Evolutionary conservation across 805 yeast species (phyloP), one percentile per base, ranked within the genome.

Genomic region (Lipomyces starkeyi): DNA sequence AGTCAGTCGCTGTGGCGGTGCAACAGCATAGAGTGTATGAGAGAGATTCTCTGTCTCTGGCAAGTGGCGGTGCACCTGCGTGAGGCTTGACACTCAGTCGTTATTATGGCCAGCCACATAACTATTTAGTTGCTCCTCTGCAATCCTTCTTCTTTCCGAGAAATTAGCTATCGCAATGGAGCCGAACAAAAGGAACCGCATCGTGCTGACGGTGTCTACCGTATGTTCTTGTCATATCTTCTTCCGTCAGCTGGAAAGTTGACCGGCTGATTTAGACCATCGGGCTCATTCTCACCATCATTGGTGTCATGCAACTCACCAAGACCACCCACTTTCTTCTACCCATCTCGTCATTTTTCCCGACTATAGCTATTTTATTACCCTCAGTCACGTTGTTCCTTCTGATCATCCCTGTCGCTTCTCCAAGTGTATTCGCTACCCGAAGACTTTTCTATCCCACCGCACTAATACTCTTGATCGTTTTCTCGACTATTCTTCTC

Each of bases 261-360:
- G 17, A 25, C 62, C 20, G 43, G 1, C 53, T 9, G 20, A 20
- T 8, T 40, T 47, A 67, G 71, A 58, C 67, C 56, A 53, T 57
- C 57, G 52, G 55, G 52, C 64, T 68, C 57, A 55, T 68, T n/a
- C 63, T 68, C 61, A 65, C 71, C 59, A 56, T 68, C 35, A 25
- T 65, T 43, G 71, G 66, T 5, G 61, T 68, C 35, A 68, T 68
- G 71, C 71, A 68, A 61, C 69, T 68, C 61, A 58, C 64, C 25
- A 68, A 68, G 59, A 47, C 59, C 37, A 59, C 61, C 6, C 71
- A 68, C 55, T 68, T 68, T 64, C 61, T 62, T 32, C 61, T 63
- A 3, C 71, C 71, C 17, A 17, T 68, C 8, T 34, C 71, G 14
- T 25, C 54, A 14, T 47, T 61, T 35, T 65, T 62, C 35, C 71